Base-by-base conservation (phyloP, 768 basidiomycete species). In the Leccinum variicolor region DNA sequence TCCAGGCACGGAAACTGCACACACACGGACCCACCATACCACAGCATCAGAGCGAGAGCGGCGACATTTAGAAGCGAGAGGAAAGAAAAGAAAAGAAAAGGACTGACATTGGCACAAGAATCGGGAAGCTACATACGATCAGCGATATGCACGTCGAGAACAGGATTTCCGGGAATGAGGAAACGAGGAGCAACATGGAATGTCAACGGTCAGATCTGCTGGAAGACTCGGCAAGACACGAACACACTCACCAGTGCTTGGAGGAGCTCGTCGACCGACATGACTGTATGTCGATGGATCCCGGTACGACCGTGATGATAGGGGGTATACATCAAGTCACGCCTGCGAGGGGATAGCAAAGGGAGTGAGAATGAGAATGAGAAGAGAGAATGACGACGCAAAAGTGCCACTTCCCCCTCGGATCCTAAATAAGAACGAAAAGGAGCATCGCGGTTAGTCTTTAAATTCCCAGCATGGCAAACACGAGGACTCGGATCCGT, bases 1-100 rank as follows among this genome's bases (percentile, higher is more conserved):
- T 66, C 61, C 14, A 67, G 56, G 19, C 21, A 58, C 21, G 55
- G 58, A 50, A 49, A 31, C 67, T 69, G 13, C 14, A 34, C 31
- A 21, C 21, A 34, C 33, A 51, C 6, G 29, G 21, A 17, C 49
- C 26, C 28, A 50, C 17, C 26, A 19, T 14, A 28, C 47, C 17
- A 49, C 29, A 34, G 50, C 33, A 11, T 33, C 21, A 19, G 29
- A 23, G 28, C 28, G 13, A 51, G n/a, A 13, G 41, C n/a, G n/a
- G 41, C 19, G 31, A 51, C 29, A 17, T 7, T 50, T 11, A 2
- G 13, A 56, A 21, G 19, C 13, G 29, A 19, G 46, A 47, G 23
- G 3, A 13, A 6, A 26, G 13, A 7, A 23, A 53, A 21, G 7
- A 36, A 11, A 9, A 28, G n/a, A 50, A n/a, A 14, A 31, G 29